Base-by-base conservation (phyloP, 2,329 filamentous ascomycete species). In the Chrysoporthe austroafricana region DNA sequence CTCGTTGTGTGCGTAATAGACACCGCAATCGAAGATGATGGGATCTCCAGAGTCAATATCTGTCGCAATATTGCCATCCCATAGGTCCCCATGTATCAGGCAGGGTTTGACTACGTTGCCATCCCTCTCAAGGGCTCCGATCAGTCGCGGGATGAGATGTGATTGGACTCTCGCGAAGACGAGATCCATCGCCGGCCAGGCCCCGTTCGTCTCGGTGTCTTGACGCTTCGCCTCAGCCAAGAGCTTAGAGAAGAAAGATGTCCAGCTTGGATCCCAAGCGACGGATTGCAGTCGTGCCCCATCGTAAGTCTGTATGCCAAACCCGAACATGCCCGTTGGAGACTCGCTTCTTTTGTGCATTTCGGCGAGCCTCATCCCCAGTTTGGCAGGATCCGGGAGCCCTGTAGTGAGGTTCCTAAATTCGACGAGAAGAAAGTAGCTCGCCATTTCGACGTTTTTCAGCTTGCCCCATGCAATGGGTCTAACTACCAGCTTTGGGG, bases 1-100 rank as follows among this genome's bases (percentile, higher is more conserved):
- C 70, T 82, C 79, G 46, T 81, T 77, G 66, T 82, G 80, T 0
- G 77, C 80, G 68, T 79, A 82, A 63, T 76, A 79, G 0, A 71
- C 74, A 1, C 74, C 77, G 1, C 76, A 74, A 65, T 82, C 79
- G 63, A 79, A 82, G 8, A 82, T 72, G 32, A 75, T 65, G 9
- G 76, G 67, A 0, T 76, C 63, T 1, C 73, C 74, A 0, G 73
- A 80, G 3, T 72, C 64, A 0, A 67, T 63, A 42, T 76, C 73
- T 6, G 75, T 76, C 0, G 77, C 78, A 1, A 74, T 71, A 65
- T 83, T 83, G 1, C 73, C 76, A 60, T 82, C 77, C 80, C 79
- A 82, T 1, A 81, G 71, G 70, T 82, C 79, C 0, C 79, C 79
- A 66, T 81, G 79, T 18, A 80, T 76, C 57, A 81, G 70, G 26